phyloP scores from a whole-genome alignment of 2,329 filamentous ascomycete species.

The Sporothrix protearum region DNA sequence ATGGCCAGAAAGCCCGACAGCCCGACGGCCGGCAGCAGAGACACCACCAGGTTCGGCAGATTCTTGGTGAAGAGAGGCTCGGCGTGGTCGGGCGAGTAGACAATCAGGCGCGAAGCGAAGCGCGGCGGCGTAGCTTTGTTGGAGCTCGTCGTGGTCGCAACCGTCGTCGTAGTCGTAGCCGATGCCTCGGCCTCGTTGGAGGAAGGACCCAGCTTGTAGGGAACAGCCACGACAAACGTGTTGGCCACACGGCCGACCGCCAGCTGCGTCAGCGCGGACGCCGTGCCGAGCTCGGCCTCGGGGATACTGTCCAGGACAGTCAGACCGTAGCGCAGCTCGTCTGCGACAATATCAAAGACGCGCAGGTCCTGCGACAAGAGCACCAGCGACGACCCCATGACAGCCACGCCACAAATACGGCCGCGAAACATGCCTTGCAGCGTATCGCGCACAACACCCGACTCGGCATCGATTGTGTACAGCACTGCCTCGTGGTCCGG shows the following conservation, averaged over 20 bases:
- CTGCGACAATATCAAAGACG: slow-evolving; percentile 80
- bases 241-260: slow-evolving; percentile 64
- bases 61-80: slow-evolving; percentile 57
- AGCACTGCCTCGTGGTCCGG: slow-evolving; percentile 58
- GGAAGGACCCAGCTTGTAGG: slow-evolving; percentile 29
- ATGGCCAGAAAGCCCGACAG: slow-evolving; percentile 71
- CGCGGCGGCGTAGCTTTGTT: slow-evolving; percentile 25
- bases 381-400: slow-evolving; percentile 71
- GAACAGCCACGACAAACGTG: slow-evolving; percentile 63
- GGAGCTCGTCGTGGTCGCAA: not conserved
- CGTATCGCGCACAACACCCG: slow-evolving; percentile 62
- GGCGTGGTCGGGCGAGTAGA: slow-evolving; percentile 60
- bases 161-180: not conserved
- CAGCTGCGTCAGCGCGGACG: slow-evolving; percentile 56
- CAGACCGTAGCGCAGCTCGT: slow-evolving; percentile 67
- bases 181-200: not conserved
- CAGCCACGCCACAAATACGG: slow-evolving; percentile 62
- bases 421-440: slow-evolving; percentile 66
- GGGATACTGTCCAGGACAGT: slow-evolving; percentile 47
- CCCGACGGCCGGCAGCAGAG: slow-evolving; percentile 60
- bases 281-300: slow-evolving; percentile 25
- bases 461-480: slow-evolving; percentile 71
- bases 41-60: slow-evolving; percentile 58
- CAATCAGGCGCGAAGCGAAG: slow-evolving; percentile 54
- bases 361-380: slow-evolving; percentile 68